Conservation (phyloP, 2,329 filamentous ascomycete species). For the Nigrospora osmanthi region DNA sequence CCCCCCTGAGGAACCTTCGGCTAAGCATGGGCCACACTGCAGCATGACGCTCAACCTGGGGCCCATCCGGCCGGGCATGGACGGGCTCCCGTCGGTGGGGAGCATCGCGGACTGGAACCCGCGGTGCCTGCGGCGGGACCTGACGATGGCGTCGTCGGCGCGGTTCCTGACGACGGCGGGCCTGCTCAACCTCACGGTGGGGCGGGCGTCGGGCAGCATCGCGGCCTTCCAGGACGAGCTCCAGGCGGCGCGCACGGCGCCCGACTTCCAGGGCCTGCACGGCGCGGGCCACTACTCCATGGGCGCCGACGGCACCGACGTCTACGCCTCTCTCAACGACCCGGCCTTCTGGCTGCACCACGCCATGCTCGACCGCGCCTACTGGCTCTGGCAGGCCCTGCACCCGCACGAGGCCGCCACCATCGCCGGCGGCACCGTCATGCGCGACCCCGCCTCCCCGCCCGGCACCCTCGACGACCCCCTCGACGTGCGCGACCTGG, state of each 20-base stretch:
- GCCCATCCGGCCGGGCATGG: constrained; percentile 14
- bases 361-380: constrained; percentile 1
- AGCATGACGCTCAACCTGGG: constrained; percentile 19
- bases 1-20: too few species aligned
- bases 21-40: background rate
- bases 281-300: background rate
- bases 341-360: background rate
- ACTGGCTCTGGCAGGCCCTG: constrained; percentile 8
- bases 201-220: background rate
- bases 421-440: background rate
- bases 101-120: background rate
- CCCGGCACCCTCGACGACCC: too few species aligned
- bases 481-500: too few species aligned
- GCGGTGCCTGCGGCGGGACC: background rate
- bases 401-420: constrained; percentile 1
- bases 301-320: background rate
- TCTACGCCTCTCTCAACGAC: background rate
- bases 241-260: background rate
- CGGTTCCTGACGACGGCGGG: background rate
- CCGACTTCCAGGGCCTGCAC: background rate
- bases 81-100: background rate
- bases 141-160: background rate
- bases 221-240: background rate
- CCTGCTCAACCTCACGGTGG: background rate
- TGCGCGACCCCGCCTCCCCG: too few species aligned